Evolutionary conservation across 208 protist species (phyloP), one percentile per base, ranked within the genome.

Genomic region (Lotmaria passim): DNA sequence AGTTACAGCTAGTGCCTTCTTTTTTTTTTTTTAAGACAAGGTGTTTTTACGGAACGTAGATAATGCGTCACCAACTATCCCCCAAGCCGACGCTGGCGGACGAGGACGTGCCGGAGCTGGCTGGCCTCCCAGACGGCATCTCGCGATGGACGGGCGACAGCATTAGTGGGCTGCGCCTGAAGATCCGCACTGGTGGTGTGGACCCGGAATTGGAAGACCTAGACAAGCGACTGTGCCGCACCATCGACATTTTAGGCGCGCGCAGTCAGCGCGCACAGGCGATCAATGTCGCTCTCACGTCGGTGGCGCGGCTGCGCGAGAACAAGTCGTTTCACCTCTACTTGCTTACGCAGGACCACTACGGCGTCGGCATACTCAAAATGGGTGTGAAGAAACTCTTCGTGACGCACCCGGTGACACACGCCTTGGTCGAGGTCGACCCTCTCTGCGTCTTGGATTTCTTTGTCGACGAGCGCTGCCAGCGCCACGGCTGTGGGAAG

Each of bases 361-460:
- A 69, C 26, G 90, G 87, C n/a, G 65, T 93, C 6, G 95, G 95
- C 24, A 88, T 98, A 23, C 57, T 98, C 3, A 97, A 97, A 69
- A 78, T 97, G 26, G 95, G 95, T 15, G 59, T 80, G 11, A 96
- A 97, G 76, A 93, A 94, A 58, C 78, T 98, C 11, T 98, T 98
- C 57, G 51, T 96, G 21, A 82, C 79, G 26, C 83, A 90, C 60
- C 86, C 84, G 2, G 36, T 46, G 17, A 82, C 76, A n/a, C 34
- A 43, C 0, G 24, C 33, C 1, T 41, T 94, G 50, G 84, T 94
- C n/a, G 94, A 98, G 75, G 93, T 98, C 14, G 79, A 91, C 31
- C 95, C 94, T 3, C 68, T 97, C 17, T 97, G 93, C 58, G 91
- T 98, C 52, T 80, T 98, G 26, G 96, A 98, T 69, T 98, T 98